Evolutionary conservation across 148 eudicot genomes (phyloP).

Genomic region (Diospyros kaki): DNA sequence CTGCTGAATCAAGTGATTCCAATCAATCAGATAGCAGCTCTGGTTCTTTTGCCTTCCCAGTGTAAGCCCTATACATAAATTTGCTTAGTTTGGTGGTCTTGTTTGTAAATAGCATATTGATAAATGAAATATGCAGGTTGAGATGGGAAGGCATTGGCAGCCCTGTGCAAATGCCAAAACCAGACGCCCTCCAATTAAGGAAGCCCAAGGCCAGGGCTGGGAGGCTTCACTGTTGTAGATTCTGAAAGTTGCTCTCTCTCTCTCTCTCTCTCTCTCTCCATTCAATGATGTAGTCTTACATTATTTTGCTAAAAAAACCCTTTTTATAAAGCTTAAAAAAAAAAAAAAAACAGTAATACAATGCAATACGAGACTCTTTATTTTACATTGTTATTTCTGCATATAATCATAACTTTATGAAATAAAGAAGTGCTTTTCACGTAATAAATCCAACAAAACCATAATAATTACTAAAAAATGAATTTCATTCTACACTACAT

Average conservation of each 20-base stretch:
- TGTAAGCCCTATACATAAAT: constrained; percentile 32
- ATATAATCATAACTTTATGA: too few species aligned
- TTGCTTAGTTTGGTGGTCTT: too few species aligned
- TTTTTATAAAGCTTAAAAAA: too few species aligned
- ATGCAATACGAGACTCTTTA: too few species aligned
- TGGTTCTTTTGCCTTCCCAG: constrained; percentile 69
- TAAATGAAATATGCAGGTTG: constrained; percentile 38
- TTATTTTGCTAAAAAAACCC: neutral
- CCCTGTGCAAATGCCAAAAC: constrained; percentile 58
- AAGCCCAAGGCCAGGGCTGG: constrained; percentile 27
- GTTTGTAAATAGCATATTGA: too few species aligned
- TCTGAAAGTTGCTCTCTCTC: constrained; percentile 23
- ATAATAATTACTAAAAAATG: too few species aligned
- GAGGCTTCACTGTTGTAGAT: constrained; percentile 49
- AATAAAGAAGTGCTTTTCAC: too few species aligned
- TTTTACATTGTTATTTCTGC: too few species aligned
- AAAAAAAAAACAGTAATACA: too few species aligned
- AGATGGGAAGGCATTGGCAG: constrained; percentile 56
- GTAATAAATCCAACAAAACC: too few species aligned
- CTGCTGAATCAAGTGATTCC: constrained; percentile 41
- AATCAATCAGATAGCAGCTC: constrained; percentile 36
- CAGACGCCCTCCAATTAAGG: constrained; percentile 27
- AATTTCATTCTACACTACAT: too few species aligned
- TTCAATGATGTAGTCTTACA: neutral
- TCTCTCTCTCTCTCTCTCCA: neutral